Conservation (phyloP, 495 filamentous ascomycete species). For the Trichoderma parareesei region DNA sequence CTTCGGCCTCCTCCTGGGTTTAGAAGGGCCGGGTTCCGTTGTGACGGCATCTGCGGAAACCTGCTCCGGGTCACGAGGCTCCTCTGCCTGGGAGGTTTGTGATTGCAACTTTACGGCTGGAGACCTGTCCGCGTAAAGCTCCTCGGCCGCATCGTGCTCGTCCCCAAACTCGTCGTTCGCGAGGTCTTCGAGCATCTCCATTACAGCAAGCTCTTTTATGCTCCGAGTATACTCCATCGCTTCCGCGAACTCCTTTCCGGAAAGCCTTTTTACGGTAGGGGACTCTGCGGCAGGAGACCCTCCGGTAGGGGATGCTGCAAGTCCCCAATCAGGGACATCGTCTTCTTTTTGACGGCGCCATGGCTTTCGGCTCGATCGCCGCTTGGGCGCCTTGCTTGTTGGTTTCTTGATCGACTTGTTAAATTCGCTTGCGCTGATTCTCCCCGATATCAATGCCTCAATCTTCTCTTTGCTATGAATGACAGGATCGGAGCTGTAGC, state of each 20-base stretch:
- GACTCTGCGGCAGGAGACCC: background rate
- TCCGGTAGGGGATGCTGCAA: background rate
- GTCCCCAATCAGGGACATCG: background rate
- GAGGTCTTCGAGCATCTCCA: background rate
- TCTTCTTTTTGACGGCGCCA: background rate
- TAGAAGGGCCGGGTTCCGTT: background rate
- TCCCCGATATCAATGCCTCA: constrained; percentile 7
- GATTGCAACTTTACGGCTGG: too few relatives aligned
- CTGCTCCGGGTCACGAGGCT: background rate
- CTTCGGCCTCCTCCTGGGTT: background rate
- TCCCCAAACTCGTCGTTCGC: too few relatives aligned
- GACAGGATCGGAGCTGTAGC: constrained; percentile 6
- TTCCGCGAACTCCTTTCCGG: background rate
- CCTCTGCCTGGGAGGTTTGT: background rate
- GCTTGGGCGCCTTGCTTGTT: background rate
- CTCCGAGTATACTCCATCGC: too few relatives aligned
- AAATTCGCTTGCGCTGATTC: background rate
- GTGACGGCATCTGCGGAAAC: background rate
- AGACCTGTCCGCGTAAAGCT: too few relatives aligned
- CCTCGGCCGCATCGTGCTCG: too few relatives aligned
- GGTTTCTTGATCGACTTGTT: background rate
- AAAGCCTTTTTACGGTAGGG: too few relatives aligned
- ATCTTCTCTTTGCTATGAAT: constrained; percentile 8
- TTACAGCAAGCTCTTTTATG: background rate
- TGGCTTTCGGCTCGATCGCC: background rate